Base-by-base conservation (phyloP, 106 monocot genomes). In the Narthecium ossifragum region DNA sequence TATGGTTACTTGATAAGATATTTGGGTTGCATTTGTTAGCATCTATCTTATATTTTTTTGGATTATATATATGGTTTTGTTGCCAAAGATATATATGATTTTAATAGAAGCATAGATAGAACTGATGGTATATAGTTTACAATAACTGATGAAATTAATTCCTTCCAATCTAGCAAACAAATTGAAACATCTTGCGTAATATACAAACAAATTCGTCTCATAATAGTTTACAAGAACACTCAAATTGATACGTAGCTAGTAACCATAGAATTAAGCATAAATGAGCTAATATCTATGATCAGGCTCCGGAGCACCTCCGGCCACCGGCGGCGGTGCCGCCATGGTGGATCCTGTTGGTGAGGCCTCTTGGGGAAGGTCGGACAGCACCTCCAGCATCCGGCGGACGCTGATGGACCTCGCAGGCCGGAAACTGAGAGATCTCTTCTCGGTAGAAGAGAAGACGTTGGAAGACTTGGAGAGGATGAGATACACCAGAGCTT, bases 321-420 rank as follows among this genome's bases (percentile, higher is more conserved):
- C 36, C 36, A 36, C 21, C 23, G 5, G 6, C 20, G 21, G 21
- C 18, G 23, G 24, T 3, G 4, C 18, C 14, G 43, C 14, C 6
- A 11, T 43, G 43, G 14, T 43, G 9, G 12, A 4, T 18, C 12
- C n/a, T n/a, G n/a, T 33, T 14, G 56, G 56, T 18, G 56, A 57
- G 18, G 31, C 1, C 32, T 57, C 56, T 15, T 12, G 32, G 0
- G 91, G 85, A 38, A 75, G 17, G 66, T 86, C 80, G 37, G 83
- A 83, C 22, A 92, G 26, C 28, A 49, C 48, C 10, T 73, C 79
- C 18, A 86, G 47, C 53, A 83, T 25, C 17, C 69, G 73, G 15
- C 80, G 59, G 26, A 78, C 30, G 66, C 83, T 92, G 20, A 69
- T 49, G 6, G 86, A 83, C 12, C 86, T 63, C 2, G 59, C 53